Conservation (phyloP, 1,139 yeast genomes). For the Suhomyces coccinellae region DNA sequence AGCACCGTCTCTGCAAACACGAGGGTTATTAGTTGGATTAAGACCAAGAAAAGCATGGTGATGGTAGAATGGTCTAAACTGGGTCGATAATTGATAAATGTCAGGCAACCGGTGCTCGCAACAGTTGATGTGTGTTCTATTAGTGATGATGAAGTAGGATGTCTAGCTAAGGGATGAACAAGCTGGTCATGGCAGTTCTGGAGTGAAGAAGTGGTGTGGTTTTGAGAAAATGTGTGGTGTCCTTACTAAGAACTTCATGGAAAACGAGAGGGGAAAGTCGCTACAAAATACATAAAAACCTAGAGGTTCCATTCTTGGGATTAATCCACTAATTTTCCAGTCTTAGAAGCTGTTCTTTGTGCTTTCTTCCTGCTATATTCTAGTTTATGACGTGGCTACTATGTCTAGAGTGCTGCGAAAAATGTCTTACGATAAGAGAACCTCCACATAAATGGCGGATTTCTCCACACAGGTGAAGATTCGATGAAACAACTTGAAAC, state of each 20-base stretch:
- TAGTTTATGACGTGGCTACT: neutral
- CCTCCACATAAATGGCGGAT: too few species aligned
- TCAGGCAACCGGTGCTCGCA: neutral
- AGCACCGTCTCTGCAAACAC: neutral
- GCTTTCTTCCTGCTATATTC: neutral
- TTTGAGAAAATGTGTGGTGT: too few species aligned
- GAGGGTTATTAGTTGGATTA: neutral
- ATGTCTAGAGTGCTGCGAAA: neutral
- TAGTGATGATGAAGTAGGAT: too few species aligned
- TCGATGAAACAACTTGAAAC: too few species aligned
- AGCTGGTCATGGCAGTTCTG: too few species aligned
- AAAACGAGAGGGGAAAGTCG: too few species aligned
- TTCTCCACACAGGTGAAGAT: too few species aligned
- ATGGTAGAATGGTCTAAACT: neutral
- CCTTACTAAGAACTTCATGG: too few species aligned
- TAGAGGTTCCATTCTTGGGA: too few species aligned
- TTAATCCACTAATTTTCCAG: too few species aligned
- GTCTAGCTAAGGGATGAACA: neutral
- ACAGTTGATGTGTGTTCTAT: neutral
- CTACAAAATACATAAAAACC: too few species aligned
- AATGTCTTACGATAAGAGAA: neutral
- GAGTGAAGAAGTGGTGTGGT: too few species aligned
- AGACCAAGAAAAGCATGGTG: neutral
- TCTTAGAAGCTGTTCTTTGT: neutral
- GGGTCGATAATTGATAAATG: neutral